phyloP scores from a whole-genome alignment of 2,329 filamentous ascomycete species.

The Cladosporium cucumerinum region DNA sequence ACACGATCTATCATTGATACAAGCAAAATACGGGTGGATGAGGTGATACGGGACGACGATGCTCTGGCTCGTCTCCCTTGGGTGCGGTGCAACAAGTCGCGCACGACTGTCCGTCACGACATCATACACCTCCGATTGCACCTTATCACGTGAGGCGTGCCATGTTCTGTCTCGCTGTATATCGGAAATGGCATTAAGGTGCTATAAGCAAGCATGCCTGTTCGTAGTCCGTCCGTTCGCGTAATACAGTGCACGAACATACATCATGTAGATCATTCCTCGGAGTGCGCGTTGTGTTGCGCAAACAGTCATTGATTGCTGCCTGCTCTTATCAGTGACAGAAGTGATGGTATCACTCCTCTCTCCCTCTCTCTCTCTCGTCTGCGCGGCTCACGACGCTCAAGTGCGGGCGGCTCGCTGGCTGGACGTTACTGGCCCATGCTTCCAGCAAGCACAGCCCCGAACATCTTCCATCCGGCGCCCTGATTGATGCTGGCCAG shows the following conservation, averaged over 20 bases:
- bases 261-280: not conserved
- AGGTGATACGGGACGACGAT: not conserved
- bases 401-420: not conserved
- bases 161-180: not conserved
- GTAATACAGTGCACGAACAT: not conserved
- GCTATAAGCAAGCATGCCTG: not conserved
- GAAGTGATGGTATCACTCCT: conserved; percentile 1
- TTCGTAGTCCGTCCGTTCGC: not conserved
- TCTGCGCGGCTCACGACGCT: not conserved
- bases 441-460: conserved; percentile 4
- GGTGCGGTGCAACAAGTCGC: conserved; percentile 8
- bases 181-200: not conserved
- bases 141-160: not conserved
- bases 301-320: no score
- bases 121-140: conserved; percentile 1
- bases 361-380: not conserved
- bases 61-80: not conserved
- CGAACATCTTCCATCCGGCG: conserved; percentile 6
- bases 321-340: conserved; percentile 4
- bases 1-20: not conserved
- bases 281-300: not conserved
- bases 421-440: not conserved
- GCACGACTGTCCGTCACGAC: conserved; percentile 1
- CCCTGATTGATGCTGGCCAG: not conserved
- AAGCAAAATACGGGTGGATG: not conserved